These are phyloP conservation scores for Bacidia gigantensis DNA, from an alignment of 495 filamentous ascomycete genomes.

Conservation along the genomic window DNA sequence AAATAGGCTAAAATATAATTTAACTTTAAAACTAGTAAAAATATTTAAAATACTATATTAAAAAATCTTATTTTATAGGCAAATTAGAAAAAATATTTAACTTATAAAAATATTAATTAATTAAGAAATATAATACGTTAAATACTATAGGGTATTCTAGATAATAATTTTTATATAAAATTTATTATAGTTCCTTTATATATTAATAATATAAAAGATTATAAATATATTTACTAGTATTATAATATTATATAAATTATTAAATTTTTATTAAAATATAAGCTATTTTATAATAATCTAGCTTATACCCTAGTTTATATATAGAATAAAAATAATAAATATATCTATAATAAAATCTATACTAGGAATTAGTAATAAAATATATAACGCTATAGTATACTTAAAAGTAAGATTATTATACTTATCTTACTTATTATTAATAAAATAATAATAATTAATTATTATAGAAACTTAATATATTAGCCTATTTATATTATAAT, in stretches of 20 bases:
- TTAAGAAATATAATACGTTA: no score
- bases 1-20: neutral
- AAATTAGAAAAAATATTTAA: neutral
- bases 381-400: neutral
- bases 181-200: neutral
- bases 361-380: constrained; percentile 1
- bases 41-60: constrained; percentile 1
- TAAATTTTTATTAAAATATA: neutral
- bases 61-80: neutral
- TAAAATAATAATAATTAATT: neutral
- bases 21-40: neutral
- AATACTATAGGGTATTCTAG: no score
- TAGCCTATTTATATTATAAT: neutral
- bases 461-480: neutral
- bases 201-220: neutral
- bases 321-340: neutral
- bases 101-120: no score
- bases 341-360: neutral
- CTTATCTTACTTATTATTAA: neutral
- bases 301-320: no score
- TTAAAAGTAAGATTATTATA: neutral
- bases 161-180: no score
- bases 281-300: no score
- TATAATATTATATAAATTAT: neutral
- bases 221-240: neutral